These are phyloP conservation scores for Xylariaceae sp. DNA, from an alignment of 2,329 filamentous ascomycete species.

Conservation along the genomic window DNA sequence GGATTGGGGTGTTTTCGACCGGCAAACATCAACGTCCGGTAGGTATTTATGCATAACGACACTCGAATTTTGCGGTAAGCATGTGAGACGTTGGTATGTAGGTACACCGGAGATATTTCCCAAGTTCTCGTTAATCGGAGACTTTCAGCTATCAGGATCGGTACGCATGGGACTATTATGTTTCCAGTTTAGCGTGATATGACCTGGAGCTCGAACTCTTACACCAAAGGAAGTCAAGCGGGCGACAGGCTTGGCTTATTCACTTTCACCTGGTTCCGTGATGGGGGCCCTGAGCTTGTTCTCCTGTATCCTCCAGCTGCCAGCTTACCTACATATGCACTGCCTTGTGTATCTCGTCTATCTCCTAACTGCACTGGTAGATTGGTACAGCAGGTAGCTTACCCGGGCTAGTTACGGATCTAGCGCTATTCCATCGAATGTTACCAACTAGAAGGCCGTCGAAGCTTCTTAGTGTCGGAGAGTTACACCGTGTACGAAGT, in stretches of 20 bases:
- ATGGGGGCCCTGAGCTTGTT: background rate
- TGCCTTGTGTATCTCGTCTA: background rate
- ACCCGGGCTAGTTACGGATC: background rate
- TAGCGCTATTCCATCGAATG: background rate
- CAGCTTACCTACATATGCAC: background rate
- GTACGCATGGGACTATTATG: background rate
- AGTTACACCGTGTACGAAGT: background rate
- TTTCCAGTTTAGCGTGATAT: background rate
- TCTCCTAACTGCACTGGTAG: background rate
- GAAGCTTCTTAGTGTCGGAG: background rate
- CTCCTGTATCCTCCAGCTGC: background rate
- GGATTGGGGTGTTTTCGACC: background rate
- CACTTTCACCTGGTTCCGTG: background rate
- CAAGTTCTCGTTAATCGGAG: background rate
- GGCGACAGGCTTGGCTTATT: too few relatives aligned
- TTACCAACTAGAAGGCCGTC: background rate
- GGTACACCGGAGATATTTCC: too few relatives aligned
- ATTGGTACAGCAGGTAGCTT: background rate
- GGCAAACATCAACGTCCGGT: background rate
- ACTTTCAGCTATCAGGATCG: background rate
- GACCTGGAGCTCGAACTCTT: background rate
- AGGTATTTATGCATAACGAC: background rate
- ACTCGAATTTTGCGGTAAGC: background rate
- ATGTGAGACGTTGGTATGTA: too few relatives aligned
- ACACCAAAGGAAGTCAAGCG: too few relatives aligned